Evolutionary conservation across 2,329 filamentous ascomycete genomes (phyloP).

Genomic region (Colletotrichum gloeosporioides): DNA sequence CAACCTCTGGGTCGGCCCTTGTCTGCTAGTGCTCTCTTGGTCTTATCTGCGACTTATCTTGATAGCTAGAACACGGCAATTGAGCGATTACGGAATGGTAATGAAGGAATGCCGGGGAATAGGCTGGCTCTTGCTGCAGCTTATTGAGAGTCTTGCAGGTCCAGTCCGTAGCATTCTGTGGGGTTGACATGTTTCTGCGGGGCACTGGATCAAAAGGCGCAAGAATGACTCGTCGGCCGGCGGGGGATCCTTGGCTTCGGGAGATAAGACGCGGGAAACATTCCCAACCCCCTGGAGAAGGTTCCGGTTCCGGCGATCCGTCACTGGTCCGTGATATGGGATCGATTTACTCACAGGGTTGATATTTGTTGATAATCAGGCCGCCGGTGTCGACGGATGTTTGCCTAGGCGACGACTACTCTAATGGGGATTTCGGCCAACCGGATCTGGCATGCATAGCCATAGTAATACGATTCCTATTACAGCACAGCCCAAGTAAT

Average conservation of each 20-base stretch:
- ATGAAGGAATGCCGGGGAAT: background rate
- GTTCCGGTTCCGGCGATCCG: conserved; percentile 19
- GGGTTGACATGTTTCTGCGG: conserved; percentile 7
- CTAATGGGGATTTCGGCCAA: too few relatives aligned
- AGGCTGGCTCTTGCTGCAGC: background rate
- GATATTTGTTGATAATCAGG: background rate
- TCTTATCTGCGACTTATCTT: conserved; percentile 7
- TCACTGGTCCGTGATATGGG: background rate
- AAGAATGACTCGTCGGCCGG: background rate
- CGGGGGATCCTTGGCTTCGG: background rate
- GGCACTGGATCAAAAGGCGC: background rate
- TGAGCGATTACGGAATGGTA: background rate
- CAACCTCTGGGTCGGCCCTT: background rate
- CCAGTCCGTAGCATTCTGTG: background rate
- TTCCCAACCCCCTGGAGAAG: background rate
- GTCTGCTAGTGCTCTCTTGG: background rate
- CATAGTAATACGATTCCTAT: background rate
- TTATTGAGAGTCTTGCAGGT: background rate
- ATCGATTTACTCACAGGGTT: background rate
- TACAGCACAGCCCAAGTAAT: background rate
- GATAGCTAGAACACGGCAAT: background rate
- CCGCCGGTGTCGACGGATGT: background rate
- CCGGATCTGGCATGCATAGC: background rate
- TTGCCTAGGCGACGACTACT: background rate
- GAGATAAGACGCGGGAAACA: conserved; percentile 15